These are phyloP conservation scores for Termitomyces sp. DNA, from an alignment of 768 basidiomycete genomes.

Conservation along the genomic window DNA sequence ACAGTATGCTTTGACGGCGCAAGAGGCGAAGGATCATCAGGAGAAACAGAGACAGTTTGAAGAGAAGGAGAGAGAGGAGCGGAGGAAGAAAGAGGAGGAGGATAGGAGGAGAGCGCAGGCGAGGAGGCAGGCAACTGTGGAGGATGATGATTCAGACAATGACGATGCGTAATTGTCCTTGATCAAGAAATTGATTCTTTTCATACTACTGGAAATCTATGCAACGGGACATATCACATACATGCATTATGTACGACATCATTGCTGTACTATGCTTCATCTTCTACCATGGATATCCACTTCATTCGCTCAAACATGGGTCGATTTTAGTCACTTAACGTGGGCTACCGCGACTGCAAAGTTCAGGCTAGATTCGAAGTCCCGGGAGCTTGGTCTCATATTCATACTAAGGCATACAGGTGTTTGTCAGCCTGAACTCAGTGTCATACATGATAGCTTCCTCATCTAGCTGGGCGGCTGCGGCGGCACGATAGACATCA, in stretches of 20 bases:
- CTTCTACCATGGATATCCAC: neutral
- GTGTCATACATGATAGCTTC: too few species aligned
- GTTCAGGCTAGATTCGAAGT: neutral
- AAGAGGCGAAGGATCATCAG: conserved; percentile 47
- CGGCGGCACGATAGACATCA: neutral
- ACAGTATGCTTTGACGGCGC: conserved; percentile 40
- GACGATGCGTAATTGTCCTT: neutral
- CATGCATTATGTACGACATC: neutral
- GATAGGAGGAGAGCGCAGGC: neutral
- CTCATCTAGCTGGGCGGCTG: neutral
- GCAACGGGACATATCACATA: conserved; percentile 22
- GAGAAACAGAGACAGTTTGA: conserved; percentile 22
- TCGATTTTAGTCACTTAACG: neutral
- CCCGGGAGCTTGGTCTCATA: neutral
- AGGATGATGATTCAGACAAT: conserved; percentile 1
- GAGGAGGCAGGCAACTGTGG: conserved; percentile 10
- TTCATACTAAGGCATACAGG: neutral
- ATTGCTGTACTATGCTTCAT: neutral
- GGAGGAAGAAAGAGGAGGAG: conserved; percentile 27
- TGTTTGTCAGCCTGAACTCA: neutral
- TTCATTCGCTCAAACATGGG: neutral
- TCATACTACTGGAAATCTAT: neutral
- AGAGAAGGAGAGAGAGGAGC: conserved; percentile 22
- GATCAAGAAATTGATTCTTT: neutral
- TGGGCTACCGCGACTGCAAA: neutral